Percentiles rank a stretch among this genome's conserved stretches.
phyloP scores from a whole-genome alignment of 164 flowering plant species.

The Echeveria elegans region DNA sequence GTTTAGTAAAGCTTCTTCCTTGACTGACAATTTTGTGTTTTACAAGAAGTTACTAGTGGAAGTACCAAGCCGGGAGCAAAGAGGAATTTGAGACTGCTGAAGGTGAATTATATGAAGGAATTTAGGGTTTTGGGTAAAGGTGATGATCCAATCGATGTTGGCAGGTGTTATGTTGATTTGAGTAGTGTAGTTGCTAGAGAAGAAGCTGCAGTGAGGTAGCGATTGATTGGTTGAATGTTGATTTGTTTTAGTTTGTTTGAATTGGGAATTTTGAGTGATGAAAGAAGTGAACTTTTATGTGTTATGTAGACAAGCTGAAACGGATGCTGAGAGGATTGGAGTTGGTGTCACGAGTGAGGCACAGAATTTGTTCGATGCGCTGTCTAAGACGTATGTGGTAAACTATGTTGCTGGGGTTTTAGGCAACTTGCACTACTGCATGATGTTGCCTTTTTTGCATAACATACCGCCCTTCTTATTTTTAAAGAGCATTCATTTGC shows the following conservation, averaged over 20 bases:
- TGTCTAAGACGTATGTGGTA: conserved; percentile 76
- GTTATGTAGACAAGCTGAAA: conserved; percentile 72
- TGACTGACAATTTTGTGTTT: conserved; percentile 20
- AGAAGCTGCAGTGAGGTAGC: conserved; percentile 70
- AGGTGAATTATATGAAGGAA: conserved; percentile 75
- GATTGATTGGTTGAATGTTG: background rate
- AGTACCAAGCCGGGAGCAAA: conserved; percentile 40
- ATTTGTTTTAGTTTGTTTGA: background rate
- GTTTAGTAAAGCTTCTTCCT: conserved; percentile 17
- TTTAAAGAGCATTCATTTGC: too few relatives aligned
- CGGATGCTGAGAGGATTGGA: conserved; percentile 88
- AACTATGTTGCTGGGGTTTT: background rate
- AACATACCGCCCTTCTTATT: too few relatives aligned
- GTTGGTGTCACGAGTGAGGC: conserved; percentile 48
- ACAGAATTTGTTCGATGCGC: conserved; percentile 56
- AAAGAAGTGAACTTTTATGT: too few relatives aligned
- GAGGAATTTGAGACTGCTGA: conserved; percentile 55
- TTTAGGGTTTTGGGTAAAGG: conserved; percentile 52
- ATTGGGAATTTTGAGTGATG: background rate
- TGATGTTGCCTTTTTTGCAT: too few relatives aligned
- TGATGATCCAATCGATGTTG: conserved; percentile 74
- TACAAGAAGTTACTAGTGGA: conserved; percentile 46
- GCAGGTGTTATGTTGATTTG: conserved; percentile 66
- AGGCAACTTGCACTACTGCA: too few relatives aligned
- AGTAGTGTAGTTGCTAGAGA: conserved; percentile 55